Evolutionary conservation across 768 basidiomycete species (phyloP).

Genomic region (Hortiboletus flavorubellus): DNA sequence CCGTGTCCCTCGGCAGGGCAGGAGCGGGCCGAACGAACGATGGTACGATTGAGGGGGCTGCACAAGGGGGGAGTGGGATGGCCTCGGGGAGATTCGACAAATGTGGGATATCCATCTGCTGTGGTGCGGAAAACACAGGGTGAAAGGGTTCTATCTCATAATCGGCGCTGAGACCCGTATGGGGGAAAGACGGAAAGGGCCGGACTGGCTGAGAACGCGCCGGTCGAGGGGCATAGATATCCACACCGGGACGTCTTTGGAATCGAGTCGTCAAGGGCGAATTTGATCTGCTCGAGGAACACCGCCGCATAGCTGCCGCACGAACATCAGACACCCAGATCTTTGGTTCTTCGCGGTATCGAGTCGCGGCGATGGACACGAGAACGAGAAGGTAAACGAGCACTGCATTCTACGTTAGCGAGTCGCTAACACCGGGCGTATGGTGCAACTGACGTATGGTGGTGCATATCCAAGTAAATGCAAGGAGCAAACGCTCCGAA

Average conservation of each 20-base stretch:
- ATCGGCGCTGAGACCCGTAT: conserved; percentile 38
- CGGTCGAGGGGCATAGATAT: conserved; percentile 45
- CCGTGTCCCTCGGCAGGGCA: conserved; percentile 3
- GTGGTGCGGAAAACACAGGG: conserved; percentile 23
- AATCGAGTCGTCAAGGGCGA: conserved; percentile 37
- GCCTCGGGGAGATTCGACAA: conserved; percentile 24
- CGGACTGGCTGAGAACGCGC: conserved; percentile 35
- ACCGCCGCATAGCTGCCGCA: conserved; percentile 27
- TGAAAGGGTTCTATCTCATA: conserved; percentile 49
- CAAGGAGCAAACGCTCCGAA: conserved; percentile 54
- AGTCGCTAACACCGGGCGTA: background rate
- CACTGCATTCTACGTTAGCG: conserved; percentile 37
- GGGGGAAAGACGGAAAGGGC: conserved; percentile 30
- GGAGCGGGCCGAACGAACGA: conserved; percentile 18
- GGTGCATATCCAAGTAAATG: conserved; percentile 56
- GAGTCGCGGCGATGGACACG: conserved; percentile 41
- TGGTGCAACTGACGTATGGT: conserved; percentile 35
- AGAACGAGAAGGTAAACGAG: conserved; percentile 55
- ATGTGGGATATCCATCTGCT: conserved; percentile 19
- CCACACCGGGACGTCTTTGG: conserved; percentile 32
- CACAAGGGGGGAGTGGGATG: conserved; percentile 21
- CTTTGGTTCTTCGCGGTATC: conserved; percentile 40
- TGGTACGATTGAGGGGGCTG: conserved; percentile 11
- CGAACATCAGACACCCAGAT: conserved; percentile 54
- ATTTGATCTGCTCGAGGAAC: conserved; percentile 34